Evolutionary conservation across 108 stramenopile species (phyloP).

Genomic region (Chaetoceros muelleri): DNA sequence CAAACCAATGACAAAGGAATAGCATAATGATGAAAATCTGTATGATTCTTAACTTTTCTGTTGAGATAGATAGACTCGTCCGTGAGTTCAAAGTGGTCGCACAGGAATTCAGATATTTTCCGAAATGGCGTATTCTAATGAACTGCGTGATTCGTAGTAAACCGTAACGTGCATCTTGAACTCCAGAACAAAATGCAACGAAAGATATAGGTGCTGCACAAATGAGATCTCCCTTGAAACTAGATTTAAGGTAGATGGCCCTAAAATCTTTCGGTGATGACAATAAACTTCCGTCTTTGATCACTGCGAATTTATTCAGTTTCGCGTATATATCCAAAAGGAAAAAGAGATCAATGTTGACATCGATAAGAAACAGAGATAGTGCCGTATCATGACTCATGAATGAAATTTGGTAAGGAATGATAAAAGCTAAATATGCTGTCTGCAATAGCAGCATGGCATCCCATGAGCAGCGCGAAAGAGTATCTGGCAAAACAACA

Average conservation of each 20-base stretch:
- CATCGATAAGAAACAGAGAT: constrained; percentile 13
- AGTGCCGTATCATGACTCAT: not conserved
- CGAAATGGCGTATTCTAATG: constrained; percentile 17
- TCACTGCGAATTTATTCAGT: constrained; percentile 18
- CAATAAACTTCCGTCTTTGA: constrained; percentile 27
- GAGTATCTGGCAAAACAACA: constrained; percentile 23
- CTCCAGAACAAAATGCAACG: constrained; percentile 12
- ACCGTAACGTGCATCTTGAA: constrained; percentile 10
- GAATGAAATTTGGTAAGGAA: constrained; percentile 29
- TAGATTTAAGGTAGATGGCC: constrained; percentile 18
- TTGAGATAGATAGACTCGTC: constrained; percentile 20
- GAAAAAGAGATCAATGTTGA: constrained; percentile 16
- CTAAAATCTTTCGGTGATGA: constrained; percentile 20
- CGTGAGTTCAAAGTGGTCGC: constrained; percentile 16
- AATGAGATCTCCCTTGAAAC: constrained; percentile 10
- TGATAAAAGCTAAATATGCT: constrained; percentile 10
- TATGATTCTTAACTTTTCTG: constrained; percentile 20
- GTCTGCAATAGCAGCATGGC: constrained; percentile 6
- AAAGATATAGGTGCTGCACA: constrained; percentile 15
- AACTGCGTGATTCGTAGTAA: constrained; percentile 24
- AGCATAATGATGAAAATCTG: constrained; percentile 30
- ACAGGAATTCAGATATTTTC: constrained; percentile 22
- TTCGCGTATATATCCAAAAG: constrained; percentile 19
- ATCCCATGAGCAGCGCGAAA: constrained; percentile 19
- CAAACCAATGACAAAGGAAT: constrained; percentile 29